Base-by-base conservation (phyloP, 1,284 basidiomycete genomes). In the Malassezia caprae region DNA sequence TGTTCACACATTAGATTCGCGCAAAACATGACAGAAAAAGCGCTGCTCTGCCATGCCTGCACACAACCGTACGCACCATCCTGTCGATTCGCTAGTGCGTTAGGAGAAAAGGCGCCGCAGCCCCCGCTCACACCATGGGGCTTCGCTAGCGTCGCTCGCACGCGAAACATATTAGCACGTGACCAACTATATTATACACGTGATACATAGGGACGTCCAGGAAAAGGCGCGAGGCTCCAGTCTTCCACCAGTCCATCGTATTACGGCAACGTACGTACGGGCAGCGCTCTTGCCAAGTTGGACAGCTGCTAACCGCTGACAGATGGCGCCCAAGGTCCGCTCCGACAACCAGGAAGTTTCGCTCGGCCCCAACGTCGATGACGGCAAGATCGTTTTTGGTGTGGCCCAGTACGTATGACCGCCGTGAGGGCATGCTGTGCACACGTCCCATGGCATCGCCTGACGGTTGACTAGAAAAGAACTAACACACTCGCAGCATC, bases 381-480 rank as follows among this genome's bases (percentile, higher is more conserved):
- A 74, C 61, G 72, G 72, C 51, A 69, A 74, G 68, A 67, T 73
- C 60, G 69, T 73, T 58, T 74, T 74, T 55, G 72, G 69, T 60
- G 69, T 72, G 58, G 69, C 67, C 51, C 69, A 68, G 66, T 68
- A 63, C 61, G 66, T 68, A 60, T 56, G 17, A 39, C 17, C 11
- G 37, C 32, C 42, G n/a, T 30, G 11, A 13, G 34, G 23, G 52
- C 17, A 19, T 28, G 27, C 12, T 17, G n/a, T 49, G 35, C 26
- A 17, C 24, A 24, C 11, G 8, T 17, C 51, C 45, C 24, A 51
- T 48, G 49, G 56, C 56, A 50, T 44, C 42, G 59, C 56, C 52
- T 23, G 35, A 13, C 31, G 13, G 24, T 7, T 23, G 24, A 4
- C 5, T 10, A n/a, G 31, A 34, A 31, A 28, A 30, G n/a, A 34